A percentile compares a stretch with the other conserved stretches of the same genome.
Evolutionary conservation across 108 stramenopile species (phyloP).

Genomic region (Nitzschia sp.): DNA sequence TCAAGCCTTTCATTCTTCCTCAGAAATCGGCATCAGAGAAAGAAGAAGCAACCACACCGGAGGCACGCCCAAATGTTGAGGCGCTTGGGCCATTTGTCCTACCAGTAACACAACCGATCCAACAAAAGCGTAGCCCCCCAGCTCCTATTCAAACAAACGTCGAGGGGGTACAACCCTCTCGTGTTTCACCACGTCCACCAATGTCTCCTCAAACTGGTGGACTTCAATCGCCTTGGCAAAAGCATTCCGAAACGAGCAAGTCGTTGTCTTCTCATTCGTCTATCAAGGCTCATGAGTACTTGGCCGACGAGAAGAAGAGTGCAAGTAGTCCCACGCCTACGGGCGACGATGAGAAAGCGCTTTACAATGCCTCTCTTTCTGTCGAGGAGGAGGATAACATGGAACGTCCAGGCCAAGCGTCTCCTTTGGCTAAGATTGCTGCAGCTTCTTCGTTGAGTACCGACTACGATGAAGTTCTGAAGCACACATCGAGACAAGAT

Average conservation of each 20-base stretch:
- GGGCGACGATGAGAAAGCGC: background rate
- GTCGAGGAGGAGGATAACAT: background rate
- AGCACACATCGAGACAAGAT: background rate
- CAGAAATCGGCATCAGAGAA: background rate
- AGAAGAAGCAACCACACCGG: background rate
- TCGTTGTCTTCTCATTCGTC: background rate
- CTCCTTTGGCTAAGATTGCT: conserved; percentile 4
- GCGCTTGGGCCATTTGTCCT: no score
- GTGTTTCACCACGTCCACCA: no score
- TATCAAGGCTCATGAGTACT: background rate
- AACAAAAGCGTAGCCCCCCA: no score
- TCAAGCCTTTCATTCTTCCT: no score
- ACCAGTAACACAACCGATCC: no score
- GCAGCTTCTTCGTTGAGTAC: background rate
- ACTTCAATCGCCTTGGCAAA: background rate
- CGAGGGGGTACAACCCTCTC: no score
- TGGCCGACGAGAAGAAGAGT: conserved; percentile 6
- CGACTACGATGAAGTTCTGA: conserved; percentile 10
- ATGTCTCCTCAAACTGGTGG: background rate
- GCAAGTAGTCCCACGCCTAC: no score
- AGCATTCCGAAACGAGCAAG: background rate
- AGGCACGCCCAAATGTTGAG: no score
- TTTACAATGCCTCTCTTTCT: background rate
- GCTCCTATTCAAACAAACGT: no score
- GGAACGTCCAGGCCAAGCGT: background rate